Evolutionary conservation across 1,284 basidiomycete species (phyloP), one percentile per base, ranked within the genome.

Genomic region (Ceratobasidium theobromae): DNA sequence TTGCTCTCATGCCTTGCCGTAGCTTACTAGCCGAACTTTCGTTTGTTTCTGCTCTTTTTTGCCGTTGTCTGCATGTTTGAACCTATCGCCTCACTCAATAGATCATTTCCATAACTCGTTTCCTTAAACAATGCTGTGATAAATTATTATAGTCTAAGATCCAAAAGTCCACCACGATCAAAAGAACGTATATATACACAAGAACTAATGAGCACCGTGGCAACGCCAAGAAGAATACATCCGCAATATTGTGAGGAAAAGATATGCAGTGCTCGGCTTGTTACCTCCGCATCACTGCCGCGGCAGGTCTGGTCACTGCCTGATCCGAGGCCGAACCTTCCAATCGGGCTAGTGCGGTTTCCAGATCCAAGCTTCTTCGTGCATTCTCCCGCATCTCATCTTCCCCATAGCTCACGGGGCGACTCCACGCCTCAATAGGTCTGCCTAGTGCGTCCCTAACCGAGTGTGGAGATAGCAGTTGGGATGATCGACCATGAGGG

Each of bases 321-420:
- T 23, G 43, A 8, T 21, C 43, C 18, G 18, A n/a, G 18, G 21
- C 27, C 30, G 30, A 30, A 11, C 58, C 76, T 67, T 86, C 83
- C 73, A 87, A 71, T 58, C 74, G 78, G 41, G 80, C 76, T 71
- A 87, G 75, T 3, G 84, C 83, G 69, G 84, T 80, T 72, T 86
- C 86, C 66, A 87, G 74, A 51, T 74, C 74, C 65, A 77, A 74
- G 5, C 84, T 83, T 54, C 83, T 75, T 62, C 82, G 80, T 16
- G 80, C 82, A 73, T 85, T 80, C 68, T 79, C 76, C 38, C 81
- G 76, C 65, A 78, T 80, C 69, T 86, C 81, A 82, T 84, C 85
- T 60, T 82, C 79, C 60, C 81, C 81, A 70, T 86, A 71, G 53
- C 69, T 70, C 11, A 70, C 41, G 9, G 70, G 70, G 30, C 58